These are phyloP conservation scores for Neurospora terricola DNA, from an alignment of 495 filamentous ascomycete species.

Conservation along the genomic window DNA sequence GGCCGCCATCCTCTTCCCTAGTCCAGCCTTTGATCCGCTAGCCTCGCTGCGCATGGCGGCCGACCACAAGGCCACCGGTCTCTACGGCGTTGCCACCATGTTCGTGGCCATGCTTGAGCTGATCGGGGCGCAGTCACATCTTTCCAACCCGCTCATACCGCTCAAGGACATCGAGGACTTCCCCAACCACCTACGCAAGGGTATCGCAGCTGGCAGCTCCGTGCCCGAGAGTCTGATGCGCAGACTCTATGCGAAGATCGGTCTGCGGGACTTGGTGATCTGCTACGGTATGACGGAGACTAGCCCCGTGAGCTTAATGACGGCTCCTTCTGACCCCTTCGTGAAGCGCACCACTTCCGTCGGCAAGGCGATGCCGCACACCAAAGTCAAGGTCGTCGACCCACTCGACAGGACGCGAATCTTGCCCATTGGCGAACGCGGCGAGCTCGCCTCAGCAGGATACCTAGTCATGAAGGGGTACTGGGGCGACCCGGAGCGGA, in stretches of 20 bases:
- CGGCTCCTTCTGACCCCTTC: conserved; percentile 69
- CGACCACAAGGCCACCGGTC: conserved; percentile 67
- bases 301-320: conserved; percentile 86
- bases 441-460: conserved; percentile 76
- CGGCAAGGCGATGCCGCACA: conserved; percentile 69
- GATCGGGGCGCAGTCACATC: conserved; percentile 4
- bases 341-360: conserved; percentile 70
- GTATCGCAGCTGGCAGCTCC: conserved; percentile 82
- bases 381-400: conserved; percentile 68
- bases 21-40: conserved; percentile 75
- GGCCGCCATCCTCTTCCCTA: conserved; percentile 73
- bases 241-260: conserved; percentile 62
- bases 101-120: conserved; percentile 80
- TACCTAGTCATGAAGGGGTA: conserved; percentile 91
- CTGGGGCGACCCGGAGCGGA: conserved; percentile 61
- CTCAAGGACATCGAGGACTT: conserved; percentile 43
- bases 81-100: conserved; percentile 96
- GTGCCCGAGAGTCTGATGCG: conserved; percentile 82
- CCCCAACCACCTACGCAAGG: conserved; percentile 58
- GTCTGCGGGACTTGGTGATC: conserved; percentile 78
- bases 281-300: conserved; percentile 99
- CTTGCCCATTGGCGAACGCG: conserved; percentile 54
- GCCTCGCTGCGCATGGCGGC: conserved; percentile 62
- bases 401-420: conserved; percentile 44
- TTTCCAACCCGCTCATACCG: conserved; percentile 36